These are phyloP conservation scores for Paspalum vaginatum DNA, from an alignment of 176 grass and related monocot species.

Conservation along the genomic window DNA sequence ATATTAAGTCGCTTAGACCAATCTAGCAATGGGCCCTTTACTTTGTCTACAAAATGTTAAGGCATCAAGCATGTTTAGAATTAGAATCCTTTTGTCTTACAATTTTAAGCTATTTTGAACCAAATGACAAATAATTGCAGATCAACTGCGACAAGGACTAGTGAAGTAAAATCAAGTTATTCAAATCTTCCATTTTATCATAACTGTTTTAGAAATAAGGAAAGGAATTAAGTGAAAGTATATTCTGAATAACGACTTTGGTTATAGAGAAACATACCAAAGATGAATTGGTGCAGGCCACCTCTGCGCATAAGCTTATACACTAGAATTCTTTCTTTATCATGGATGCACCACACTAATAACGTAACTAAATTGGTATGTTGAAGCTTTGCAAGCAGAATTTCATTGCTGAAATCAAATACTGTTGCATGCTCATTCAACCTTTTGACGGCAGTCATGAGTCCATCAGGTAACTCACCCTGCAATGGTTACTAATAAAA, in stretches of 20 bases:
- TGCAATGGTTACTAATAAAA: conserved; percentile 21
- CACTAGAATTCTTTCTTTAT: conserved; percentile 35
- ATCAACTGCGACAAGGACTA: neutral
- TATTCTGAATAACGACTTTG: neutral
- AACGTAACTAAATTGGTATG: conserved; percentile 36
- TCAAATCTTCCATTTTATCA: neutral
- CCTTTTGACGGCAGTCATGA: conserved; percentile 37
- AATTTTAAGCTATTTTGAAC: neutral
- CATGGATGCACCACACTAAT: conserved; percentile 41
- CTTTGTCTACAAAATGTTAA: conserved; percentile 23
- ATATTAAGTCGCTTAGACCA: conserved; percentile 43
- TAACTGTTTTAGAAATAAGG: neutral
- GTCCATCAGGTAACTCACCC: conserved; percentile 37
- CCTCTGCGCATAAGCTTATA: conserved; percentile 26
- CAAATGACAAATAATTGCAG: neutral
- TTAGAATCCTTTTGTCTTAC: neutral
- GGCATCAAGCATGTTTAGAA: neutral
- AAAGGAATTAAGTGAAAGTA: neutral
- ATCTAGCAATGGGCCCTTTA: neutral
- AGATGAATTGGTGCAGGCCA: conserved; percentile 22
- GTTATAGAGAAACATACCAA: conserved; percentile 9
- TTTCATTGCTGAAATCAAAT: conserved; percentile 35
- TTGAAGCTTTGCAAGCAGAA: conserved; percentile 24
- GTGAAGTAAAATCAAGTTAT: neutral
- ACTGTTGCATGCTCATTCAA: neutral